Evolutionary conservation across 2,329 filamentous ascomycete species (phyloP).

Genomic region (Calonectria fujianensis): DNA sequence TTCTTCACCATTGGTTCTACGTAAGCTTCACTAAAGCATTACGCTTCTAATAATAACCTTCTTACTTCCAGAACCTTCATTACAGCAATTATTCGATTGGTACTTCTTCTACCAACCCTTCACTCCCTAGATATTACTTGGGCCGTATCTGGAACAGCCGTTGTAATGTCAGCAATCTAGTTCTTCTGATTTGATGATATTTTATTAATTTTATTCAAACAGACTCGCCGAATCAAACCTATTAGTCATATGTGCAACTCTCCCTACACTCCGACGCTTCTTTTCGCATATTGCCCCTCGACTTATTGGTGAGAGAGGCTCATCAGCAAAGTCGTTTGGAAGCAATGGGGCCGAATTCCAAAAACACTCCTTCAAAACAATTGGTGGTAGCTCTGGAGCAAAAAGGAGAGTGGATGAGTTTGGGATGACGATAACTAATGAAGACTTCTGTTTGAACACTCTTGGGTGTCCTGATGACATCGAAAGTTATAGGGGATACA

Average conservation of each 20-base stretch:
- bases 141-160: constrained; percentile 32
- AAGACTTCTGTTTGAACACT: not conserved
- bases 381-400: not conserved
- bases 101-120: constrained; percentile 38
- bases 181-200: too few species aligned
- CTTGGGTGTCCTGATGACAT: not conserved
- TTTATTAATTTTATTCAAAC: not conserved
- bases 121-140: constrained; percentile 40
- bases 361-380: constrained; percentile 6
- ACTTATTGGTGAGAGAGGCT: constrained; percentile 16
- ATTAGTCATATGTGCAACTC: constrained; percentile 41
- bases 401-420: constrained; percentile 9
- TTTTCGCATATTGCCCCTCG: constrained; percentile 42
- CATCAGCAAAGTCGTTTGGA: not conserved
- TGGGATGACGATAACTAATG: not conserved
- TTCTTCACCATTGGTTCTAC: constrained; percentile 64
- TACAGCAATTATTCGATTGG: constrained; percentile 44
- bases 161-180: not conserved
- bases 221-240: constrained; percentile 46
- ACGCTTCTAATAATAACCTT: not conserved
- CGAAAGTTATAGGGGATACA: not conserved
- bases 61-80: constrained; percentile 34
- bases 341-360: not conserved
- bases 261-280: constrained; percentile 43
- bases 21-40: not conserved